Evolutionary conservation across 2,329 filamentous ascomycete genomes (phyloP), one percentile per base, ranked within the genome.

Genomic region (Phialophora tarda): DNA sequence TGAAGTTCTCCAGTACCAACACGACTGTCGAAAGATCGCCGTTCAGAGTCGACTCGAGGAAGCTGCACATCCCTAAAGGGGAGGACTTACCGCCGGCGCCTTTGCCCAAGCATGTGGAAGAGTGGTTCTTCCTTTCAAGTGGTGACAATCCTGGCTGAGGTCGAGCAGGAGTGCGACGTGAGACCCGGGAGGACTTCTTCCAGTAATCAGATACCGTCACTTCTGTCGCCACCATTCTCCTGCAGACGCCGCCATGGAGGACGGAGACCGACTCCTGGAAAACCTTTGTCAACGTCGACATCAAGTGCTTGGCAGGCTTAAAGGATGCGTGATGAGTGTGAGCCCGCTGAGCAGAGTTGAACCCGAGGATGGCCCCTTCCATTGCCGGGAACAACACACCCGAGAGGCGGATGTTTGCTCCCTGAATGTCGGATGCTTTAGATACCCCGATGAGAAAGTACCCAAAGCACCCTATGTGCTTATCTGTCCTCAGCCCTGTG

Each of bases 221-320:
- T 8, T 10, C 77, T 0, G 78, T 78, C 0, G 78, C 78, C 23
- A 34, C 32, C 84, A 80, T 75, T 75, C 77, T 77, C n/a, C 72
- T 84, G 21, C 80, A 82, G 74, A 83, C 79, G 7, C 77, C 78
- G 70, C 82, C 82, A 14, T 84, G 82, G 82, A 75, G 80, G 62
- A 69, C 80, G 65, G 83, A 85, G 77, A 75, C 84, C n/a, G 57
- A 59, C 30, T 59, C 50, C 38, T 59, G 57, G 34, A 34, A 50
- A 8, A 84, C 81, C 67, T 84, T 84, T 74, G 74, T 84, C 6
- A 80, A 82, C 72, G 81, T 85, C 0, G 79, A 81, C 67, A 48
- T 79, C 32, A 72, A 68, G 24, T 83, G 84, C 69, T 69, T 84
- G 73, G 78, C 81, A 68, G 73, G 70, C 0, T 67, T 84, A 74